Conservation (phyloP, 179 eudicot species). For the Vitellaria paradoxa region DNA sequence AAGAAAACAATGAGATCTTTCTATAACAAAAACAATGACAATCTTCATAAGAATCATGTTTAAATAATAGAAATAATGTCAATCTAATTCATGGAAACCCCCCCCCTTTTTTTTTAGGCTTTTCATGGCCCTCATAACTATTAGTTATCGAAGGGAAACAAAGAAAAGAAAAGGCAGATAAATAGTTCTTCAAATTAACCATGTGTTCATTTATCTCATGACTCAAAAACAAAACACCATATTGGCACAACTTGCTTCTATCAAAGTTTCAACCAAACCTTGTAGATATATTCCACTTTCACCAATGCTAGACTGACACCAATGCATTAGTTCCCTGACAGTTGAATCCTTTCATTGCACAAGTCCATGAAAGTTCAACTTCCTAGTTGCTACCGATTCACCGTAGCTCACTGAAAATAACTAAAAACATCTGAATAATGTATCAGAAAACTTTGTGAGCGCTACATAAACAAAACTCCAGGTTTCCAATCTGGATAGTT, state of each 20-base stretch:
- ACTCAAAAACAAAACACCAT: neutral
- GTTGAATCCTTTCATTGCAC: neutral
- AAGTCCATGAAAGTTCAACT: neutral
- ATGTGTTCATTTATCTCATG: neutral
- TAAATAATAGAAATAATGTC: neutral
- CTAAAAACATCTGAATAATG: too few species aligned
- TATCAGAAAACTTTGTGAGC: neutral
- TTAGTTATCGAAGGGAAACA: neutral
- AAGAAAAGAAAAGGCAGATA: neutral
- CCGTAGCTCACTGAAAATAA: neutral
- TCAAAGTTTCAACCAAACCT: neutral
- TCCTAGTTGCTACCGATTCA: neutral
- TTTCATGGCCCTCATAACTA: neutral
- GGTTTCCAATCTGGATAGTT: neutral
- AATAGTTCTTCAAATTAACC: neutral
- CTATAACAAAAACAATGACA: neutral
- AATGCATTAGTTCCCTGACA: neutral
- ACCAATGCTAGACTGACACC: neutral
- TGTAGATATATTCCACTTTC: neutral
- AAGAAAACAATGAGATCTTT: too few species aligned
- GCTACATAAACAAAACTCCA: neutral
- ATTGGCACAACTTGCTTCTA: neutral
- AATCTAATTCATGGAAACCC: neutral
- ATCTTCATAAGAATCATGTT: neutral
- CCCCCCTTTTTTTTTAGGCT: neutral